Percentiles rank a stretch among this genome's conserved stretches.
These are phyloP conservation scores for Favolaschia claudopus DNA, from an alignment of 768 basidiomycete genomes.

Conservation along the genomic window DNA sequence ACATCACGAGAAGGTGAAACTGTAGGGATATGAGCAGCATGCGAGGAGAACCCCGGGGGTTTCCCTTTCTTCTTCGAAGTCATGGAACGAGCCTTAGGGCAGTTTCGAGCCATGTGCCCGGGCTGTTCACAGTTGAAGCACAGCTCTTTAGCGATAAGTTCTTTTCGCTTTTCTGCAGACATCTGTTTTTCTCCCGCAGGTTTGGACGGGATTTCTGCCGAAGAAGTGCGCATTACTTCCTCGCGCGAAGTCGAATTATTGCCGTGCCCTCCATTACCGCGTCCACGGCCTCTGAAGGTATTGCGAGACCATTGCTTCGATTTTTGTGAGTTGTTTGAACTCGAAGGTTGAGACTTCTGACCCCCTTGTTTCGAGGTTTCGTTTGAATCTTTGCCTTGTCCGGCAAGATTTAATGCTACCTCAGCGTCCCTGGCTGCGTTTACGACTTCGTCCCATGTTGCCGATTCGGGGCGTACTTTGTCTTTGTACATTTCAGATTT, in stretches of 20 bases:
- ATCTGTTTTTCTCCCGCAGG: not conserved
- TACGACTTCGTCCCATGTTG: no score
- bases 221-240: not conserved
- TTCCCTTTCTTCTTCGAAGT: constrained; percentile 1
- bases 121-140: constrained; percentile 39
- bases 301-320: not conserved
- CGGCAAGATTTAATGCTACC: not conserved
- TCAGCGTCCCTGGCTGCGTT: not conserved
- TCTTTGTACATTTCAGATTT: no score
- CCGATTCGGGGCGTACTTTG: no score
- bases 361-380: not conserved
- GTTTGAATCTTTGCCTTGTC: not conserved
- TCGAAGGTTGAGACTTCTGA: no score
- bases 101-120: constrained; percentile 34
- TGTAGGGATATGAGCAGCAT: not conserved
- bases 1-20: not conserved
- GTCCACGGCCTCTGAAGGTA: not conserved
- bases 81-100: not conserved
- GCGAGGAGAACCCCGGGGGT: not conserved
- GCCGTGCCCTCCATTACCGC: not conserved
- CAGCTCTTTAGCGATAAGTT: constrained; percentile 26
- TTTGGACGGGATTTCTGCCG: not conserved
- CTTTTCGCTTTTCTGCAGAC: constrained; percentile 10
- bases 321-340: no score
- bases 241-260: no score